These are phyloP conservation scores for Gracilaria vermiculophylla DNA, from an alignment of 23 red algal species.

Conservation along the genomic window DNA sequence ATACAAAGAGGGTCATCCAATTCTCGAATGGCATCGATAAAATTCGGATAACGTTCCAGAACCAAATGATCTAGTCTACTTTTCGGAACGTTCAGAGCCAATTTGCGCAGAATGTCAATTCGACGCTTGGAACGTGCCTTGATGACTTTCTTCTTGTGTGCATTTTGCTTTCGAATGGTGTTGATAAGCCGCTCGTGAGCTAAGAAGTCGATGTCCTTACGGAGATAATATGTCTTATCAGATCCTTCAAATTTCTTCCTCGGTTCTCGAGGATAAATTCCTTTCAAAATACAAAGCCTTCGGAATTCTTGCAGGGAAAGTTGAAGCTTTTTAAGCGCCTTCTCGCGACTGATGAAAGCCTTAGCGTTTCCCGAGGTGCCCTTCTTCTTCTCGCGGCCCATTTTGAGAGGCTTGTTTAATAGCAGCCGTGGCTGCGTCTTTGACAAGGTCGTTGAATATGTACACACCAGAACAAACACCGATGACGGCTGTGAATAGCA, in stretches of 20 bases:
- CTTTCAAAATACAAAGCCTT: constrained; percentile 95
- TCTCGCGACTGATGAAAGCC: constrained; percentile 83
- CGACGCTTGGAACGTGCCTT: constrained; percentile 71
- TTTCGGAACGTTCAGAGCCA: constrained; percentile 46
- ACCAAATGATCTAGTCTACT: constrained; percentile 90
- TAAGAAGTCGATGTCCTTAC: constrained; percentile 95
- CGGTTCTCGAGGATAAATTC: constrained; percentile 92
- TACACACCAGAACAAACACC: constrained; percentile 54
- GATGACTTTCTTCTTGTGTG: constrained; percentile 68
- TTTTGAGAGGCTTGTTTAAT: constrained; percentile 19
- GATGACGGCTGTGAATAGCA: constrained; percentile 19
- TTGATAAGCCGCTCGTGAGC: constrained; percentile 89
- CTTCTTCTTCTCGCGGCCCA: constrained; percentile 87
- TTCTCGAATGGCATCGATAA: constrained; percentile 82
- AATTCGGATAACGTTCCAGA: constrained; percentile 87
- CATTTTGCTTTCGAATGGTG: constrained; percentile 77
- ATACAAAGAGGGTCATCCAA: constrained; percentile 92
- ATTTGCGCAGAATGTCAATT: constrained; percentile 46
- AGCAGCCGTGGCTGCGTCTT: constrained; percentile 3
- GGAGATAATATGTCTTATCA: constrained; percentile 91
- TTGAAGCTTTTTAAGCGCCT: constrained; percentile 95
- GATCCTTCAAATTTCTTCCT: constrained; percentile 86
- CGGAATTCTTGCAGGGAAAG: constrained; percentile 85
- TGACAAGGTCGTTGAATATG: constrained; percentile 68
- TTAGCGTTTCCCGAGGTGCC: constrained; percentile 80